These are phyloP conservation scores for Gilbertella persicaria DNA, from an alignment of 371 early-diverging fungal genomes.

Conservation along the genomic window DNA sequence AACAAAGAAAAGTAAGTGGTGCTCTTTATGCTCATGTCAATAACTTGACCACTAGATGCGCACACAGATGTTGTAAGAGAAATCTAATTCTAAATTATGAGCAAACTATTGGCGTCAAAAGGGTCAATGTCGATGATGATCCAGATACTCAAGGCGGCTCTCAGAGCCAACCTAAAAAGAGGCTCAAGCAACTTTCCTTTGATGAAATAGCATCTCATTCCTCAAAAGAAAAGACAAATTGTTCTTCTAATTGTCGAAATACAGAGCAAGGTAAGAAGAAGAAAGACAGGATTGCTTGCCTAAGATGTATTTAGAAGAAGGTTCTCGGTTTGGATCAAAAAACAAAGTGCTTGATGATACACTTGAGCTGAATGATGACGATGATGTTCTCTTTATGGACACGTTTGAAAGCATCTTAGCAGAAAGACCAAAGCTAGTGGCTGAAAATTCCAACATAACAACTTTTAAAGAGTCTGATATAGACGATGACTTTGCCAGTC, in stretches of 20 bases:
- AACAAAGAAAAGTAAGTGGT: conserved; percentile 35
- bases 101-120: neutral
- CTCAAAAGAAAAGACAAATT: no score
- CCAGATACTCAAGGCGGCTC: neutral
- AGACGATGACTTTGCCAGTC: neutral
- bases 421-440: neutral
- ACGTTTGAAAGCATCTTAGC: no score
- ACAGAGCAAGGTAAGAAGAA: no score
- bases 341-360: no score
- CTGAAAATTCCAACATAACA: neutral
- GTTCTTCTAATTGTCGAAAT: no score
- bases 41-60: conserved; percentile 5
- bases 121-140: neutral
- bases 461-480: neutral
- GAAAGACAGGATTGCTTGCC: no score
- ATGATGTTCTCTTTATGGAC: neutral
- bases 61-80: conserved; percentile 21
- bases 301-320: no score
- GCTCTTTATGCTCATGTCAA: neutral
- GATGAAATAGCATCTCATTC: no score
- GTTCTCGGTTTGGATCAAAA: no score
- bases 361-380: neutral
- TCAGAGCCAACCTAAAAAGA: no score
- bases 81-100: neutral
- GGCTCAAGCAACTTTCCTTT: no score